These are phyloP conservation scores for Pseudodiploospora longispora DNA, from an alignment of 2,329 filamentous ascomycete species.

Conservation along the genomic window DNA sequence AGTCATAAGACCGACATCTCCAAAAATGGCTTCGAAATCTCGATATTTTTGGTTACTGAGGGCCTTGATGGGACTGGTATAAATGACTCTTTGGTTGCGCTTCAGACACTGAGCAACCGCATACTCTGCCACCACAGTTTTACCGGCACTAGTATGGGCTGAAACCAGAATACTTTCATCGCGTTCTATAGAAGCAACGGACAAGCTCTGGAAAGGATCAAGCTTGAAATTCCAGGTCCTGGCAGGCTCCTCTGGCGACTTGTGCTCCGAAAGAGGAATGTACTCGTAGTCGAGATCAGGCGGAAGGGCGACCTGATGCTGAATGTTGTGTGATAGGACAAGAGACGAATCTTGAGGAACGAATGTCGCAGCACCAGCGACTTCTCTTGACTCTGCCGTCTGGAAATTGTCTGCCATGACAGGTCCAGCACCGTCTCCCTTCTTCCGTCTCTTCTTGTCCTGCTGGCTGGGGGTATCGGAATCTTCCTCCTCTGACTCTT, in stretches of 20 bases:
- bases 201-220: constrained; percentile 94
- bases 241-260: constrained; percentile 78
- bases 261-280: constrained; percentile 89
- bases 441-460: constrained; percentile 56
- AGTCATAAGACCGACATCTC: constrained; percentile 96
- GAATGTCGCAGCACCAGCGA: constrained; percentile 69
- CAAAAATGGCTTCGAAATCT: constrained; percentile 92
- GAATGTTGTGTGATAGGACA: constrained; percentile 91
- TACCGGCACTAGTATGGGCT: constrained; percentile 93
- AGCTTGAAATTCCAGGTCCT: constrained; percentile 81
- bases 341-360: constrained; percentile 60
- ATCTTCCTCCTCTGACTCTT: constrained; percentile 27
- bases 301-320: constrained; percentile 92
- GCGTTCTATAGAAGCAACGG: constrained; percentile 88
- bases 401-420: constrained; percentile 91
- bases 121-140: constrained; percentile 97
- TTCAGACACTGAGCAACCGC: constrained; percentile 95
- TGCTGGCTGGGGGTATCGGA: constrained; percentile 41
- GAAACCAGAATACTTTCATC: constrained; percentile 96
- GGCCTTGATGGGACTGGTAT: constrained; percentile 98
- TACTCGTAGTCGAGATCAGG: constrained; percentile 93
- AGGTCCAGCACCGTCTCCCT: constrained; percentile 58
- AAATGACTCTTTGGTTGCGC: constrained; percentile 96
- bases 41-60: constrained; percentile 98
- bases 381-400: constrained; percentile 86